Evolutionary conservation across 2,329 filamentous ascomycete genomes (phyloP).

Genomic region (Nigrograna mackinnonii): DNA sequence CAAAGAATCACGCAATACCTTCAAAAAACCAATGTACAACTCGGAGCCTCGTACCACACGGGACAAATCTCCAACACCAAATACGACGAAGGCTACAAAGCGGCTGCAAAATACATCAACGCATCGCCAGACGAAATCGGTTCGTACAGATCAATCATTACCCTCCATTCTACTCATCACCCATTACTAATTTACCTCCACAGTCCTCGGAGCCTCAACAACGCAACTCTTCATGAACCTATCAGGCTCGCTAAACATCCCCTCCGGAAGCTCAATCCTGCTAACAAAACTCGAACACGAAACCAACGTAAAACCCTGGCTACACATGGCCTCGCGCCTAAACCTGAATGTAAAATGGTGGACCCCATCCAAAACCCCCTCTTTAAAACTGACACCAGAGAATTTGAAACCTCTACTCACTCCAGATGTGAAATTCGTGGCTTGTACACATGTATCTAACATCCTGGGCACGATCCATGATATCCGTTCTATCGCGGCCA

Average conservation of each 20-base stretch:
- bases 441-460: constrained; percentile 75
- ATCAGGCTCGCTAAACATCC: constrained; percentile 33
- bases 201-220: constrained; percentile 72
- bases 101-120: constrained; percentile 73
- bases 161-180: background rate
- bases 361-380: constrained; percentile 48
- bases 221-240: constrained; percentile 79
- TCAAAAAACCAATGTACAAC: constrained; percentile 71
- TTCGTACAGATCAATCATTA: constrained; percentile 23
- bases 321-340: constrained; percentile 65
- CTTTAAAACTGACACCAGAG: constrained; percentile 62
- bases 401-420: constrained; percentile 64
- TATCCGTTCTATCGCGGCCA: constrained; percentile 58
- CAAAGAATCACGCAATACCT: constrained; percentile 66
- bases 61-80: constrained; percentile 62
- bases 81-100: constrained; percentile 64
- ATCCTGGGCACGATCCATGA: constrained; percentile 73
- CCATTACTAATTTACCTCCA: background rate
- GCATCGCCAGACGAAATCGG: constrained; percentile 68
- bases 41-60: constrained; percentile 70
- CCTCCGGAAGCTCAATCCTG: constrained; percentile 65
- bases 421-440: constrained; percentile 68
- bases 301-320: constrained; percentile 76
- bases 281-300: constrained; percentile 77
- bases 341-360: constrained; percentile 72